phyloP scores from a whole-genome alignment of 495 filamentous ascomycete genomes.

The Lentithecium fluviatile region DNA sequence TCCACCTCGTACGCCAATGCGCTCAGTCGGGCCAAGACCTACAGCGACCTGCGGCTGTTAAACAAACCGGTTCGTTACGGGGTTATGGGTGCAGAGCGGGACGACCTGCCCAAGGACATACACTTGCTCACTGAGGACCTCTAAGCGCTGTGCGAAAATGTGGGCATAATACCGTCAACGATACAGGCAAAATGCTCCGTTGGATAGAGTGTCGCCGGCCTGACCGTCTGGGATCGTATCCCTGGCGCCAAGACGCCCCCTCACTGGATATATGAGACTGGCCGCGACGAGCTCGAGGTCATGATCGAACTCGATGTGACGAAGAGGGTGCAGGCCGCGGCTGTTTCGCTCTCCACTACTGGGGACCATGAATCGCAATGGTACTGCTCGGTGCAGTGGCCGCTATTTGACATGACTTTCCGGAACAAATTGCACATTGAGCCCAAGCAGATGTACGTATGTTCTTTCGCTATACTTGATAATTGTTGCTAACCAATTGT shows the following conservation, averaged over 20 bases:
- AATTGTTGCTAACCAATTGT: constrained; percentile 11
- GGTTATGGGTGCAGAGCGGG: constrained; percentile 17
- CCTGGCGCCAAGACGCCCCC: constrained; percentile 9
- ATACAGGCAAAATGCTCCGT: constrained; percentile 17
- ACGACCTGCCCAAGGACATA: constrained; percentile 24
- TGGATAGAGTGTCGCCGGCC: constrained; percentile 3
- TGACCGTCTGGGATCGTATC: constrained; percentile 16
- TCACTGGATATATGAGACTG: constrained; percentile 17
- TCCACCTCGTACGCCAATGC: not conserved
- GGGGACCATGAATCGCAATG: constrained; percentile 22
- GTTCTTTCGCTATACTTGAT: not conserved
- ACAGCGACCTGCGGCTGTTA: constrained; percentile 22
- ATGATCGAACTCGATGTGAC: constrained; percentile 22
- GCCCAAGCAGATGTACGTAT: constrained; percentile 17
- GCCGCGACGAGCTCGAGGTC: constrained; percentile 20
- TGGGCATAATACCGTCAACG: constrained; percentile 26
- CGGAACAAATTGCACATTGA: constrained; percentile 7
- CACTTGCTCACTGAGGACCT: constrained; percentile 17
- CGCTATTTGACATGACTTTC: constrained; percentile 22
- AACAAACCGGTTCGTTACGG: constrained; percentile 24
- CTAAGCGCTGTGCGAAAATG: constrained; percentile 22
- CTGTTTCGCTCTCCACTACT: constrained; percentile 22
- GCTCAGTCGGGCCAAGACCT: constrained; percentile 17
- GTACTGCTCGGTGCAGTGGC: constrained; percentile 26
- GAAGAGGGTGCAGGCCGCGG: constrained; percentile 21